A percentile compares a stretch with the other conserved stretches of the same genome.
phyloP scores from a whole-genome alignment of 208 protist species.

The Trypanosoma conorhini region DNA sequence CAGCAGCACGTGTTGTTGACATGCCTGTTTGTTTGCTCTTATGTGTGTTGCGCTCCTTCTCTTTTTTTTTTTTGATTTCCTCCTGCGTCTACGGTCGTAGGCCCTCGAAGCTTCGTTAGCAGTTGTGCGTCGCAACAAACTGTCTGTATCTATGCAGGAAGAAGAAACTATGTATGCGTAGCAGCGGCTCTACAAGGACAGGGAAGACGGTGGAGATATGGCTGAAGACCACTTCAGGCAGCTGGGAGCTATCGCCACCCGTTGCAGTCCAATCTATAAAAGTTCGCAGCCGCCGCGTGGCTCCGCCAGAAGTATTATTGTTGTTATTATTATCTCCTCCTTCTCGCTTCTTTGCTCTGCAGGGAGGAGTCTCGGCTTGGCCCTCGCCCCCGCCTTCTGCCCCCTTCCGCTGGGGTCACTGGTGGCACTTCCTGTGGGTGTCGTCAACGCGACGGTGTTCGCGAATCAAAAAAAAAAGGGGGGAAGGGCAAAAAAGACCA shows the following conservation, averaged over 20 bases:
- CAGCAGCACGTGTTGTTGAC: constrained; percentile 30
- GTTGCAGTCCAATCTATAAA: neutral
- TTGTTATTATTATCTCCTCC: too few species aligned
- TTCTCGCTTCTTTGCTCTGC: too few species aligned
- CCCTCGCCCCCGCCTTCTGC: neutral
- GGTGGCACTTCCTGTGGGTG: neutral
- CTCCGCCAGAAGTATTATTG: too few species aligned
- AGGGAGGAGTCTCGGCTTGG: neutral
- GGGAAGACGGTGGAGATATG: neutral
- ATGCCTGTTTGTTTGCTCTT: constrained; percentile 5
- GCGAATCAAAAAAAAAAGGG: neutral
- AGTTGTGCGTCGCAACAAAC: neutral
- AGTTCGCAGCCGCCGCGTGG: neutral
- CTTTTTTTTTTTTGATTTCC: neutral
- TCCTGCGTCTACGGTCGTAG: neutral
- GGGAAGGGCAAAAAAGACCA: neutral
- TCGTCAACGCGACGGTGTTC: neutral
- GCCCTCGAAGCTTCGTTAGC: neutral
- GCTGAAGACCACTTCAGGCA: neutral
- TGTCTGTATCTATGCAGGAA: neutral
- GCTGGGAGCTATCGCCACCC: neutral
- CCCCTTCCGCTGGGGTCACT: neutral
- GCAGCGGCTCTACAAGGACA: neutral
- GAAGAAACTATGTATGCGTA: neutral
- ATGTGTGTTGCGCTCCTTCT: neutral